Evolutionary conservation across 1,284 basidiomycete species (phyloP).

Genomic region (Vanrija humicola): DNA sequence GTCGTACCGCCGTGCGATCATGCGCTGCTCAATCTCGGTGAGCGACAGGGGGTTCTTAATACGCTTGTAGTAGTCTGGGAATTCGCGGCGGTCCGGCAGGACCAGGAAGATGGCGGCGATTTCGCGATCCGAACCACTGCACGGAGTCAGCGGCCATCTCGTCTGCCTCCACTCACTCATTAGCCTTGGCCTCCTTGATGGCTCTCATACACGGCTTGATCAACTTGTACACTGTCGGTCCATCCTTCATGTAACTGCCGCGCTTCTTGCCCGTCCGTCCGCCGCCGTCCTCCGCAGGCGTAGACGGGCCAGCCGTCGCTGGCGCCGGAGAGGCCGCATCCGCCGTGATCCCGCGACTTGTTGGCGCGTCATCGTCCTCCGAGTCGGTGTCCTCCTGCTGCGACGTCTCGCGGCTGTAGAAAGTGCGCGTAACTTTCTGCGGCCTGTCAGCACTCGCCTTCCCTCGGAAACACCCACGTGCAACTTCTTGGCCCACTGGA

Average conservation of each 20-base stretch:
- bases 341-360: background rate
- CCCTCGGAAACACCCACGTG: constrained; percentile 29
- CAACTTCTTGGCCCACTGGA: constrained; percentile 45
- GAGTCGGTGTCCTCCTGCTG: constrained; percentile 11
- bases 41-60: constrained; percentile 82
- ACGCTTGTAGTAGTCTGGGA: constrained; percentile 87
- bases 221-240: constrained; percentile 45
- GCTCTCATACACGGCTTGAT: constrained; percentile 42
- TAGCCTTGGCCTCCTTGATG: constrained; percentile 36
- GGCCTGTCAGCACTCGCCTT: background rate
- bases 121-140: constrained; percentile 57
- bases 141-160: background rate
- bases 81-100: constrained; percentile 69
- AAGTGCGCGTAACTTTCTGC: constrained; percentile 37
- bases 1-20: constrained; percentile 63
- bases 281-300: constrained; percentile 3
- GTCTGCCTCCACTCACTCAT: constrained; percentile 28
- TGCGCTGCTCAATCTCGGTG: constrained; percentile 74
- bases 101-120: constrained; percentile 69
- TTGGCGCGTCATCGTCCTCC: constrained; percentile 16
- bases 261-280: constrained; percentile 25
- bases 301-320: constrained; percentile 13
- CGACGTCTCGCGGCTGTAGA: constrained; percentile 20
- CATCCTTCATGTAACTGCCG: constrained; percentile 41
- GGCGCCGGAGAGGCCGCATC: background rate